Conservation (phyloP, 2,329 filamentous ascomycete species). For the Apiospora sp. region DNA sequence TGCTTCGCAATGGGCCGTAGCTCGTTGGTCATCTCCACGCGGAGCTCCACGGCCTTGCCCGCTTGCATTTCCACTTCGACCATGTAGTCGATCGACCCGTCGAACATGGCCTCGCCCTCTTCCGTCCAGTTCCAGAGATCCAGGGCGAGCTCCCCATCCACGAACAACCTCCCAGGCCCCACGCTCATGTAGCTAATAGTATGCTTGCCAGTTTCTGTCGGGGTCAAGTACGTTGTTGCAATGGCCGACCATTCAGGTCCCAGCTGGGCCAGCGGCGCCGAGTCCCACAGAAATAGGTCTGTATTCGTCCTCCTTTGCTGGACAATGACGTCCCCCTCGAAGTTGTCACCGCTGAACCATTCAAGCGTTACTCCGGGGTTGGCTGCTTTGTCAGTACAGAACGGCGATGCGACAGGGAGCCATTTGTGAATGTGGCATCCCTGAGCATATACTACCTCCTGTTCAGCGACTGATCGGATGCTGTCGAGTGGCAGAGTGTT, state of each 20-base stretch:
- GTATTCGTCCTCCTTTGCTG: conserved; percentile 68
- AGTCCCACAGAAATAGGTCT: conserved; percentile 76
- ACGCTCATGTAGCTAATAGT: conserved; percentile 74
- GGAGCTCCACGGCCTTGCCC: conserved; percentile 66
- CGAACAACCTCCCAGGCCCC: conserved; percentile 67
- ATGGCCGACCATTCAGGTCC: conserved; percentile 71
- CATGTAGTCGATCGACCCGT: conserved; percentile 70
- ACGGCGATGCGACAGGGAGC: conserved; percentile 68
- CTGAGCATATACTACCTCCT: conserved; percentile 66
- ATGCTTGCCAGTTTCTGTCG: conserved; percentile 66
- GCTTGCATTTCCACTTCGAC: conserved; percentile 67
- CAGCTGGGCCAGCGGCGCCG: conserved; percentile 65
- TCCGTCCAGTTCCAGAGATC: conserved; percentile 76
- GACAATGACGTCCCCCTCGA: conserved; percentile 63
- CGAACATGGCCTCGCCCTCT: conserved; percentile 75
- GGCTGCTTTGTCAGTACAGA: conserved; percentile 63
- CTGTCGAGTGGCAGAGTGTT: conserved; percentile 70
- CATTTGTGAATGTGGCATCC: conserved; percentile 72
- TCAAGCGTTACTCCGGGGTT: conserved; percentile 69
- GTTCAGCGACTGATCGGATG: conserved; percentile 61
- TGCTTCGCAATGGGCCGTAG: conserved; percentile 68
- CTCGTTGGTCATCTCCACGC: conserved; percentile 72
- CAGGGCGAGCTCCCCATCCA: conserved; percentile 66
- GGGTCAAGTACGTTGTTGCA: conserved; percentile 66
- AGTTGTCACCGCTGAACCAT: conserved; percentile 70